phyloP scores from a whole-genome alignment of 176 grass and related monocot species.

The Phoenix dactylifera region DNA sequence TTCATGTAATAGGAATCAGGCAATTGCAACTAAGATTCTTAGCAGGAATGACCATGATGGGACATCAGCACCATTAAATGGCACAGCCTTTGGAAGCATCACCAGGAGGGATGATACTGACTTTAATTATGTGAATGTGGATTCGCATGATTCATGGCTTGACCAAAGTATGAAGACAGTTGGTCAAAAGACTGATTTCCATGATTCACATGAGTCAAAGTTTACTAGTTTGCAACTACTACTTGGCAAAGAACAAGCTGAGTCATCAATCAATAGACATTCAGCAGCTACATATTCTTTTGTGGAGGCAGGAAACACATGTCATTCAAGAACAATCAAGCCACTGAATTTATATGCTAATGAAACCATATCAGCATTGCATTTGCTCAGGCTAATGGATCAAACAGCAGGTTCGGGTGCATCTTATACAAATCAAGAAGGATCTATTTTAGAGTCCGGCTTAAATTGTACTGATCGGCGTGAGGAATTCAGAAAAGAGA shows the following conservation, averaged over 20 bases:
- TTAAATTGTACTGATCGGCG: conserved; percentile 12
- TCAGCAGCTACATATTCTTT: conserved; percentile 15
- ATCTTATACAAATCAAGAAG: conserved; percentile 20
- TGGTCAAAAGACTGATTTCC: neutral
- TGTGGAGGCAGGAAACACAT: conserved; percentile 23
- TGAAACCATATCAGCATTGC: conserved; percentile 41
- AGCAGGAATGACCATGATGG: conserved; percentile 20
- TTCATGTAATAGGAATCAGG: conserved; percentile 4
- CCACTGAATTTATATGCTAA: conserved; percentile 28
- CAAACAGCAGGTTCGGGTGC: conserved; percentile 19
- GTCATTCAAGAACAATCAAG: conserved; percentile 23
- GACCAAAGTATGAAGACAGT: neutral
- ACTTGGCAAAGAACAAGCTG: conserved; percentile 3
- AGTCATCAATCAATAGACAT: neutral
- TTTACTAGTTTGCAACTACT: neutral
- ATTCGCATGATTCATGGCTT: neutral
- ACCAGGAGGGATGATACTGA: conserved; percentile 11
- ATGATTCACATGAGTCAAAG: neutral
- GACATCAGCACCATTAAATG: conserved; percentile 5
- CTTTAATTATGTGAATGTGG: conserved; percentile 7
- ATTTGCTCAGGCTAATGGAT: conserved; percentile 62
- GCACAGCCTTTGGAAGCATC: conserved; percentile 28
- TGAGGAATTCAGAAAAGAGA: conserved; percentile 14
- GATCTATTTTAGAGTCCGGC: conserved; percentile 14
- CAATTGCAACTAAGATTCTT: conserved; percentile 13